Evolutionary conservation across 2,329 filamentous ascomycete genomes (phyloP).

Genomic region (Paracorniculantispora psalliotae): DNA sequence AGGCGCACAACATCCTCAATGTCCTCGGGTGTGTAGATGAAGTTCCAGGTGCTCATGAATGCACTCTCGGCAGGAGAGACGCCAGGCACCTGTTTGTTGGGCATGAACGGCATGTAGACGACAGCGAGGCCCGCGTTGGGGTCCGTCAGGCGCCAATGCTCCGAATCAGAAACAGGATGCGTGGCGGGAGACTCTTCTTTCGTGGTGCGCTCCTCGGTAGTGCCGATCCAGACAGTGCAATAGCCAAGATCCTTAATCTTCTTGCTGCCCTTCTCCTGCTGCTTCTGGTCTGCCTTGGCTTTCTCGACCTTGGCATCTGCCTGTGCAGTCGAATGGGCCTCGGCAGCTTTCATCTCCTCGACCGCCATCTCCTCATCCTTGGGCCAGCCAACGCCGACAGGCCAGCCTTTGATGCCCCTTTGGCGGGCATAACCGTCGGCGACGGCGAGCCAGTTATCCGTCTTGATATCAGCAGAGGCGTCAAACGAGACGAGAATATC

Average conservation of each 20-base stretch:
- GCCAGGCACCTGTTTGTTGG: constrained; percentile 71
- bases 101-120: constrained; percentile 83
- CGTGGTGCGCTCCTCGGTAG: constrained; percentile 64
- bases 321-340: constrained; percentile 55
- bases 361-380: constrained; percentile 43
- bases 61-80: constrained; percentile 81
- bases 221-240: constrained; percentile 94
- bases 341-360: constrained; percentile 58
- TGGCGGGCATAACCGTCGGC: constrained; percentile 90
- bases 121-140: constrained; percentile 82
- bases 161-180: constrained; percentile 55
- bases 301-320: constrained; percentile 59
- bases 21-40: constrained; percentile 87
- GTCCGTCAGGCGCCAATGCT: constrained; percentile 61
- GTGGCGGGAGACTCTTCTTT: constrained; percentile 47
- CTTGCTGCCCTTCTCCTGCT: constrained; percentile 27
- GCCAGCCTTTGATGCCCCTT: constrained; percentile 90
- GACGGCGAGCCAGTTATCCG: constrained; percentile 93
- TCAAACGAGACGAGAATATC: constrained; percentile 93
- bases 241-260: constrained; percentile 66
- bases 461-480: constrained; percentile 85
- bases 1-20: constrained; percentile 79
- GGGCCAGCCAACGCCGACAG: constrained; percentile 91
- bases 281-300: constrained; percentile 47
- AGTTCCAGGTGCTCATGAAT: constrained; percentile 96